Conservation (phyloP, 2,329 filamentous ascomycete species). For the Monilinia aucupariae region DNA sequence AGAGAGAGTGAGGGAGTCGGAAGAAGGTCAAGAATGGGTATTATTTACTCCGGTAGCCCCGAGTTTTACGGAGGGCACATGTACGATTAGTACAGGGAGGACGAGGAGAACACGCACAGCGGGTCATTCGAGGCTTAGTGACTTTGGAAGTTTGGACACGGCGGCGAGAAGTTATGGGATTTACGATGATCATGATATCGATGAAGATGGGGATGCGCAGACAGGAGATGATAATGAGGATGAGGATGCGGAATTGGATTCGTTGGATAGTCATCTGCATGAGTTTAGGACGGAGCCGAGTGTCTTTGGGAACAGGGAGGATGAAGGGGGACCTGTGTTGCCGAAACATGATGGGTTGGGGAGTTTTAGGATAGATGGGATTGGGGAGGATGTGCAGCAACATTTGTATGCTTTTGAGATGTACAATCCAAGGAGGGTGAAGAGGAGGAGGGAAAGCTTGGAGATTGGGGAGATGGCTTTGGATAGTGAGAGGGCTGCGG, state of each 20-base stretch:
- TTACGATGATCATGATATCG: conserved; percentile 55
- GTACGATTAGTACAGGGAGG: conserved; percentile 58
- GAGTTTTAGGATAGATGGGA: conserved; percentile 65
- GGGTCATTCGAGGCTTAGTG: conserved; percentile 69
- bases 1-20: conserved; percentile 37
- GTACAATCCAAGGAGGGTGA: conserved; percentile 67
- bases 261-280: conserved; percentile 83
- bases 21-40: conserved; percentile 90
- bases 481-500: conserved; percentile 52
- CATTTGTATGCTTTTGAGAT: conserved; percentile 85
- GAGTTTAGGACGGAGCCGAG: conserved; percentile 66
- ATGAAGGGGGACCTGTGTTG: conserved; percentile 55
- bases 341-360: conserved; percentile 89
- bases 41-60: conserved; percentile 76
- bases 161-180: conserved; percentile 55
- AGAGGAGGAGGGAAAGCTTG: conserved; percentile 48
- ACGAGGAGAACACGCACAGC: conserved; percentile 55
- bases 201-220: conserved; percentile 48
- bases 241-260: conserved; percentile 80
- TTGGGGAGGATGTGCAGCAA: conserved; percentile 61
- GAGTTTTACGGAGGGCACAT: conserved; percentile 62
- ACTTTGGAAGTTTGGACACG: conserved; percentile 73
- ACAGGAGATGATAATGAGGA: conserved; percentile 52
- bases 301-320: conserved; percentile 30
- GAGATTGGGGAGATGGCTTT: conserved; percentile 47